A percentile compares a stretch with the other conserved stretches of the same genome.
Conservation (phyloP, 306 rosid genomes). For the Carpinus viminea region DNA sequence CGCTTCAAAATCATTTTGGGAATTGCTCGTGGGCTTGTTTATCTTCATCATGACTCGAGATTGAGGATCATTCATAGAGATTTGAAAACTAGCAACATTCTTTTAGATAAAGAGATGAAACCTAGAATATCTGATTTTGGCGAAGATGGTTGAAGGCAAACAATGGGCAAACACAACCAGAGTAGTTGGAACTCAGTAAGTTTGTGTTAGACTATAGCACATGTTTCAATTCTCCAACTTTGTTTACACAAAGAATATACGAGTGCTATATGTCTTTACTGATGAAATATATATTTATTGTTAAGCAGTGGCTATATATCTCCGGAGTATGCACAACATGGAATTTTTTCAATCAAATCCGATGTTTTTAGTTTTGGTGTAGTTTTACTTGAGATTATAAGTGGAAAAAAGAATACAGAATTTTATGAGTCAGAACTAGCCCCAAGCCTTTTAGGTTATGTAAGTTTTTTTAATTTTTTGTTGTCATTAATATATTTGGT, state of each 20-base stretch:
- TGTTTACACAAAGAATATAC: not conserved
- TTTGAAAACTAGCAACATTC: too few relatives aligned
- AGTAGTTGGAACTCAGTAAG: slow-evolving; percentile 39
- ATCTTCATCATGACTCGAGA: slow-evolving; percentile 31
- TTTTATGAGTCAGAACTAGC: slow-evolving; percentile 33
- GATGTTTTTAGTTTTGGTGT: slow-evolving; percentile 67
- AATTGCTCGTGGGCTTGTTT: slow-evolving; percentile 27
- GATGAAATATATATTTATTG: too few relatives aligned
- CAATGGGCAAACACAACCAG: slow-evolving; percentile 34
- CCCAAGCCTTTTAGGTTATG: slow-evolving; percentile 54
- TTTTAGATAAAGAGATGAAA: too few relatives aligned
- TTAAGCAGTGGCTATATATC: slow-evolving; percentile 52
- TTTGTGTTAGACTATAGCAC: not conserved
- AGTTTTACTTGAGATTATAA: slow-evolving; percentile 51
- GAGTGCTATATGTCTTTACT: not conserved
- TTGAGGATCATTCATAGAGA: too few relatives aligned
- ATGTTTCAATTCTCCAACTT: not conserved
- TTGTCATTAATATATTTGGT: not conserved
- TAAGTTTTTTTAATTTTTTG: slow-evolving; percentile 20
- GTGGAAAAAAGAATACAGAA: slow-evolving; percentile 51
- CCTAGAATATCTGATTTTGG: too few relatives aligned
- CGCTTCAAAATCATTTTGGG: slow-evolving; percentile 48
- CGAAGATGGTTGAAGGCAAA: slow-evolving; percentile 15
- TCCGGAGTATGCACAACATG: slow-evolving; percentile 49
- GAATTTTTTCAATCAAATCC: slow-evolving; percentile 48